Base-by-base conservation (phyloP, 78 protist genomes). In the Tieghemostelium lacteum region DNA sequence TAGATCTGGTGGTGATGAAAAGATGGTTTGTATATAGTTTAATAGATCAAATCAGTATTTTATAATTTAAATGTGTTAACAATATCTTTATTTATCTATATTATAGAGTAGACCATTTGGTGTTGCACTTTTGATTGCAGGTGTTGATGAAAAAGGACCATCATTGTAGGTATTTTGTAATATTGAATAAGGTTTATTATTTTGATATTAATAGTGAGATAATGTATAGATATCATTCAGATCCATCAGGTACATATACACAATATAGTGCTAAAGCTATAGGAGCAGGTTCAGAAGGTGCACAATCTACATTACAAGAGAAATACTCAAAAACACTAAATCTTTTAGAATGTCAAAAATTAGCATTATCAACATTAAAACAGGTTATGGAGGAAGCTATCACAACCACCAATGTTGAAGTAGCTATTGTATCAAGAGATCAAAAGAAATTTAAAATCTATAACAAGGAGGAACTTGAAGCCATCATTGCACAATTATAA, bases 311-410 rank as follows among this genome's bases (percentile, higher is more conserved):
- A 1, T 86, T 99, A 50, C 96, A 95, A 67, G 99, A 98, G 45
- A 33, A 91, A 24, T 99, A 95, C 86, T 86, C 94, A 77, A 88
- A 93, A 86, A 92, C 92, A 14, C 91, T 99, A 92, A 94, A 99
- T 22, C 74, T 99, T 1, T 75, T 0, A 6, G 99, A 99, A 60
- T 98, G 98, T 10, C 97, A 96, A 66, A 61, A 33, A 29, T 36
- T 97, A 0, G 99, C 99, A 5, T 73, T 98, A 16, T 2, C 74
- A 1, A 95, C 95, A 0, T 95, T 99, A 36, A 97, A 97, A 88
- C 98, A 97, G 77, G 99, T 98, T n/a, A 99, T 99, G 99, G 99
- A 99, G 76, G 99, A 99, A 69, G 95, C 95, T 64, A 52, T 98
- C 50, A 92, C 75, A 36, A 63, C 63, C 36, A 88, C 69, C 19